Evolutionary conservation across 305 asterid species (phyloP).

Genomic region (Solanum hybrid): DNA sequence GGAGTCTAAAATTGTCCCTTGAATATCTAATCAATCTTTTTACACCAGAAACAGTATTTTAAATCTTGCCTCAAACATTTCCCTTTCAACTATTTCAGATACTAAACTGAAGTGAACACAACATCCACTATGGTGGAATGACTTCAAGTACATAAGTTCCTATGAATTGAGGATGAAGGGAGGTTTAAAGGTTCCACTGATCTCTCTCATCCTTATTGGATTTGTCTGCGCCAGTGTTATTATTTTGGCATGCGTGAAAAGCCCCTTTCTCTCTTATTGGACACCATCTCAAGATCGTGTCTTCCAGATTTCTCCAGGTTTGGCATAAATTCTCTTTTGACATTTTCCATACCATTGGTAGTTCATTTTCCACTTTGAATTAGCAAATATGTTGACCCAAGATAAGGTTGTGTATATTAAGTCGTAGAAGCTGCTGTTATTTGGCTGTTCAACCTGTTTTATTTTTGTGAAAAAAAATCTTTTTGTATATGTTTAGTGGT

Average conservation of each 20-base stretch:
- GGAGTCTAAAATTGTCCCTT: neutral
- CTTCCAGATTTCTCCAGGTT: conserved; percentile 53
- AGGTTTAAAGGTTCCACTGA: conserved; percentile 64
- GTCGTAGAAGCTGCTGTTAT: neutral
- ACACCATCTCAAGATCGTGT: conserved; percentile 36
- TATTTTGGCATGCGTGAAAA: conserved; percentile 60
- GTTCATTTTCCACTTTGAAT: neutral
- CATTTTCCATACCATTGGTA: neutral
- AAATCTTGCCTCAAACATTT: neutral
- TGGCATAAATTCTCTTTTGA: conserved; percentile 9
- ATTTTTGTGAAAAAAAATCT: neutral
- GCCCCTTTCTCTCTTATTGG: conserved; percentile 49
- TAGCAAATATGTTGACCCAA: neutral
- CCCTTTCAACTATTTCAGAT: neutral
- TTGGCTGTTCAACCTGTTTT: neutral
- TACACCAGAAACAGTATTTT: neutral
- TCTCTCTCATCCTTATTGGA: conserved; percentile 70
- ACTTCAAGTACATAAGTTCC: neutral
- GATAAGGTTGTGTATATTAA: neutral
- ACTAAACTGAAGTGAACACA: neutral
- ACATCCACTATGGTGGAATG: neutral
- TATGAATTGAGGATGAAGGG: conserved; percentile 65
- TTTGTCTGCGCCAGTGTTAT: conserved; percentile 62
- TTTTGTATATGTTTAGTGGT: neutral
- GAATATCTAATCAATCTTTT: neutral